Evolutionary conservation across 495 filamentous ascomycete genomes (phyloP).

Genomic region (Podospora conica): DNA sequence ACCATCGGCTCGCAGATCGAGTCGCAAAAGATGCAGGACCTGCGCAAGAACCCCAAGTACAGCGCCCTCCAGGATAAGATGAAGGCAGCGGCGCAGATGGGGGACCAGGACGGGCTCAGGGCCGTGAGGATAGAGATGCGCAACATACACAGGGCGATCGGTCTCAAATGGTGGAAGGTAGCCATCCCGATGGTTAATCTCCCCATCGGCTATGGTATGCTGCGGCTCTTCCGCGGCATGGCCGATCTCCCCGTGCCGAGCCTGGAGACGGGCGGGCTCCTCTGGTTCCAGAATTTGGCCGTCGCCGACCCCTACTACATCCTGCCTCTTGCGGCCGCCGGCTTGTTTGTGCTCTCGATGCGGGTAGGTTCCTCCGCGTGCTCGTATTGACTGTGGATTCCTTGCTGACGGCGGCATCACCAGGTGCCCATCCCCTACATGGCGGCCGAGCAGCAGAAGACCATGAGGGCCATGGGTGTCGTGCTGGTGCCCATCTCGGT

Average conservation of each 20-base stretch:
- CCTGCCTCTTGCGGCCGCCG: conserved; percentile 54
- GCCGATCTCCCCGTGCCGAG: conserved; percentile 70
- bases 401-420: not conserved
- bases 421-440: conserved; percentile 32
- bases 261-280: conserved; percentile 57
- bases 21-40: conserved; percentile 46
- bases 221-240: conserved; percentile 72
- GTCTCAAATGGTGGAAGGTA: conserved; percentile 46
- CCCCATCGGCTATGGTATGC: conserved; percentile 72
- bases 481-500: conserved; percentile 57
- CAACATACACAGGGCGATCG: conserved; percentile 45
- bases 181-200: conserved; percentile 59
- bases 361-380: conserved; percentile 45
- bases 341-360: conserved; percentile 47
- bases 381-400: not conserved
- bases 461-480: conserved; percentile 48
- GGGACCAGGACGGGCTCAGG: conserved; percentile 41
- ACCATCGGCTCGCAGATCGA: conserved; percentile 55
- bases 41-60: conserved; percentile 44
- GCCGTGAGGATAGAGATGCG: conserved; percentile 40
- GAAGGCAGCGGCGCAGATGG: conserved; percentile 37
- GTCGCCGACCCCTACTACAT: conserved; percentile 67
- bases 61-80: conserved; percentile 43
- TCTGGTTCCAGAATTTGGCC: conserved; percentile 79
- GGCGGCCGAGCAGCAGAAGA: conserved; percentile 30